phyloP scores from a whole-genome alignment of 2,329 filamentous ascomycete species.

The Nemania sp. region DNA sequence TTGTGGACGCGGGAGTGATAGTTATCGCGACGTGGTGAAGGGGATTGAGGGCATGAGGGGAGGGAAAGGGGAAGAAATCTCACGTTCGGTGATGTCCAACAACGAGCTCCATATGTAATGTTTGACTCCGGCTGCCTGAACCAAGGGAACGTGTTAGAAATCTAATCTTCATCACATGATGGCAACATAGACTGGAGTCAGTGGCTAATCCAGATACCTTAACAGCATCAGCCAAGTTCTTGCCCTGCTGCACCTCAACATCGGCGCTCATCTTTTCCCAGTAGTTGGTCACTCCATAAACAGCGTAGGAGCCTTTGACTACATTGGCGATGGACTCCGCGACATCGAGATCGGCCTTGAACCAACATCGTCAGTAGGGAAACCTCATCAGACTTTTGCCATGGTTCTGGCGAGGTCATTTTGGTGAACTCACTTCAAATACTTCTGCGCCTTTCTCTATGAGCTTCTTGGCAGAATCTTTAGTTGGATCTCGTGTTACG shows the following conservation, averaged over 20 bases:
- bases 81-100: not conserved
- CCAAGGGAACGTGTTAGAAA: no score
- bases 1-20: no score
- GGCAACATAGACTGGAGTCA: no score
- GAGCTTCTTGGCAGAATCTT: not conserved
- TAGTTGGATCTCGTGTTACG: not conserved
- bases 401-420: no score
- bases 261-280: not conserved
- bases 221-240: not conserved
- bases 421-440: not conserved
- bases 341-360: not conserved
- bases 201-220: not conserved
- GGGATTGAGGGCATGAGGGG: no score
- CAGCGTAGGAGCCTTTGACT: not conserved
- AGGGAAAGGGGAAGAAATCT: not conserved
- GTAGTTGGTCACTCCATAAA: not conserved
- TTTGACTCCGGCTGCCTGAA: not conserved
- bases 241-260: not conserved
- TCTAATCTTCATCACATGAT: not conserved
- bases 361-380: not conserved
- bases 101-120: not conserved
- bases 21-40: no score
- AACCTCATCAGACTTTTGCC: no score
- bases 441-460: not conserved
- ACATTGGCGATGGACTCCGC: not conserved